Percentiles rank a stretch among this genome's conserved stretches.
Evolutionary conservation across 2,329 filamentous ascomycete genomes (phyloP).

Genomic region (Penicillium aurantiogriseum): DNA sequence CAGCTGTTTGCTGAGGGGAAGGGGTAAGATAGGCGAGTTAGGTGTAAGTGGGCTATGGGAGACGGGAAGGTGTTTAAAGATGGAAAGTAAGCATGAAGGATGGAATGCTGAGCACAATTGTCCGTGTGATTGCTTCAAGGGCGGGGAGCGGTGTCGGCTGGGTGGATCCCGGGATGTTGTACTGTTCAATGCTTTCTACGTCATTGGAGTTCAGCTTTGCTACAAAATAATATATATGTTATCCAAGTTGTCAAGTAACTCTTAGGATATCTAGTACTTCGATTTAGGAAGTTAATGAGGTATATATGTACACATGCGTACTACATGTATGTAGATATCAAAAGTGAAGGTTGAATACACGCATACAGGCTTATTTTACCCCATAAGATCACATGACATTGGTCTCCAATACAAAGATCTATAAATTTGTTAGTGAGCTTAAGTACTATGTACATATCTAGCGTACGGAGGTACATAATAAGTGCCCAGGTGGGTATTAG

Average conservation of each 20-base stretch:
- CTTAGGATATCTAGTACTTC: too few relatives aligned
- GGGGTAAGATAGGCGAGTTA: not conserved
- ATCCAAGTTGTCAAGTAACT: not conserved
- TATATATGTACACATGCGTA: too few relatives aligned
- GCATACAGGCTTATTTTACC: too few relatives aligned
- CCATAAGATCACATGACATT: too few relatives aligned
- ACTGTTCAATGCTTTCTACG: slow-evolving; percentile 18
- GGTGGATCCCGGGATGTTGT: slow-evolving; percentile 21
- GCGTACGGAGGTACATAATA: too few relatives aligned
- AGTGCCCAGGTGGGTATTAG: too few relatives aligned
- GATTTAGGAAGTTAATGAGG: too few relatives aligned
- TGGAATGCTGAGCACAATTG: not conserved
- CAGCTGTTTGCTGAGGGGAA: not conserved
- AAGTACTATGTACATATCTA: too few relatives aligned
- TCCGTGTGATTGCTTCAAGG: slow-evolving; percentile 11
- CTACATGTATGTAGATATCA: too few relatives aligned
- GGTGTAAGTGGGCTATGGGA: not conserved
- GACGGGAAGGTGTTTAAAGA: not conserved
- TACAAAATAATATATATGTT: not conserved
- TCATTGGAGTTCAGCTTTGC: slow-evolving; percentile 18
- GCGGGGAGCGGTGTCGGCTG: slow-evolving; percentile 20
- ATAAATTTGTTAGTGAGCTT: too few relatives aligned
- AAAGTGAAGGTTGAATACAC: too few relatives aligned
- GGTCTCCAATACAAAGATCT: too few relatives aligned
- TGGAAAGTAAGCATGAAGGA: not conserved